Base-by-base conservation (phyloP, 345 rosid species). In the Gossypium anomalum region DNA sequence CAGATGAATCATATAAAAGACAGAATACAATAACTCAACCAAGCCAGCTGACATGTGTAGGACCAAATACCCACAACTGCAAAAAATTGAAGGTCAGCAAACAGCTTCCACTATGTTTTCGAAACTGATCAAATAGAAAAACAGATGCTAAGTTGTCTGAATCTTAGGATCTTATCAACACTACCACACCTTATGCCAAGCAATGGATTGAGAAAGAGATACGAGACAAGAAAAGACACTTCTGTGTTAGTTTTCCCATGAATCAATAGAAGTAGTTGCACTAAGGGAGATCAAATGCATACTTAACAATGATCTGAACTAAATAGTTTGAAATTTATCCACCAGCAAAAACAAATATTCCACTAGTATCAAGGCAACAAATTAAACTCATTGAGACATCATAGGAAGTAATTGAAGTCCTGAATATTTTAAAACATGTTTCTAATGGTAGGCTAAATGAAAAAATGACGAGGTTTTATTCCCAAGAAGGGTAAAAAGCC, bases 291-390 rank as follows among this genome's bases (percentile, higher is more conserved):
- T 34, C 5, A 34, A 34, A 34, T 34, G 7, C 7, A 34, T 34
- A 17, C 19, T 63, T 41, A 41, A 41, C 20, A 41, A 64, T 41
- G 68, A 64, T 41, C 23, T 10, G 10, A 64, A 64, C 49, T 17
- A 8, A 52, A 64, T n/a, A 64, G 41, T 8, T 64, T 64, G 27
- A 41, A 63, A 64, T 8, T 13, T n/a, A 41, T 64, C 49, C 68
- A n/a, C 23, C 49, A n/a, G 68, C 15, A 64, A 64, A 48, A n/a
- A 41, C 25, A 64, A n/a, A 64, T n/a, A 66, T 66, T 66, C 53
- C 53, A 66, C 70, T 16, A n/a, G 1, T 6, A 62, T 62, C 11
- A 29, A 63, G 67, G 71, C 71, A 44, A 9, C 14, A 67, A 43
- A 66, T 19, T 44, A 44, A 45, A 23, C 70, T 19, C 29, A 44